Evolutionary conservation across 2,329 filamentous ascomycete species (phyloP), one percentile per base, ranked within the genome.

Genomic region (Ramularia collo-cygni): DNA sequence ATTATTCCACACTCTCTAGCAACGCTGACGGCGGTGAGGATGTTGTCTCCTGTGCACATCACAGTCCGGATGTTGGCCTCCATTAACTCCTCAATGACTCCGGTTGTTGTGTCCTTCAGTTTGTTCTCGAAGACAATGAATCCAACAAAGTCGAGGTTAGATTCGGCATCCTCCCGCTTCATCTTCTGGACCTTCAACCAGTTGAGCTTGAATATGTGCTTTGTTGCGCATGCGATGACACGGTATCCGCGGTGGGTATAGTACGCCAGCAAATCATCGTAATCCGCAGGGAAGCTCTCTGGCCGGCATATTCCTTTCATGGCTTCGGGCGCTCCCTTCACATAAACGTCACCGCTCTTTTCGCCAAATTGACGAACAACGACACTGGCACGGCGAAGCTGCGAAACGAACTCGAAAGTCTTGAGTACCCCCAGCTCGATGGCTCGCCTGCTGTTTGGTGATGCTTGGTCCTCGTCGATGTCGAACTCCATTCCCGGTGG

Each of bases 51-150:
- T 0, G 92, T 98, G 47, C 93, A 93, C 92, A 98, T 98, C 37
- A 95, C 80, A 18, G 84, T 83, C 26, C 86, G 79, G 51, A 98
- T 95, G 40, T 84, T 84, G 6, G 93, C 90, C 37, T 82, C 72
- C 21, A 78, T 74, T 3, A 98, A 74, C 64, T 96, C 89, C 40
- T 83, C 75, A 17, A 98, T 77, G 24, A 95, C 84, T 1, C 74
- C 75, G 1, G 85, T 75, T 0, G 90, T 95, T 14, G 78, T 88
- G 1, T 85, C 81, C 63, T 98, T 98, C 46, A 98, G 69, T 65
- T 98, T 98, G 67, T 98, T 98, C 66, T 98, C 92, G 54, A 98
- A 98, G 38, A 98, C 83, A 58, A 98, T 96, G 65, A 98, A 98
- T 4, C 92, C 92, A 26, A 89, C 75, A 57, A 98, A 96, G 32